Evolutionary conservation across 306 rosid species (phyloP).

Genomic region (Medicago truncatula): DNA sequence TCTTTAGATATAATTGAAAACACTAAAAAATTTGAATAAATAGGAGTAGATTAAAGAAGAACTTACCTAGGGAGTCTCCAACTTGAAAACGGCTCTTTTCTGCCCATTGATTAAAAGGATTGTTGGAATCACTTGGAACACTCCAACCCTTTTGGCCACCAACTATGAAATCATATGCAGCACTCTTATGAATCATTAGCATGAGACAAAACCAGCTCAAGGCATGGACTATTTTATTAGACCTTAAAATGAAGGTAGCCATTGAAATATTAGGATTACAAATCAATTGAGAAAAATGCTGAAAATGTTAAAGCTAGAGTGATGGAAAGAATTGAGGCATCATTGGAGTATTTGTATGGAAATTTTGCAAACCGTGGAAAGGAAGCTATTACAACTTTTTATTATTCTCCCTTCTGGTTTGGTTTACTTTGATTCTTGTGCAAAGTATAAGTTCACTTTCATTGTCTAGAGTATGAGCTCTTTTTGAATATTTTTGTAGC

Average conservation of each 20-base stretch:
- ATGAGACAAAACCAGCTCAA: conserved; percentile 57
- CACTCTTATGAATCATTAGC: conserved; percentile 58
- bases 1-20: conserved; percentile 11
- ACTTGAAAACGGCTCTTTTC: conserved; percentile 68
- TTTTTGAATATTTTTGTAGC: conserved; percentile 54
- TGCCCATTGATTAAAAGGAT: conserved; percentile 78
- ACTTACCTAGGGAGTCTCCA: conserved; percentile 80
- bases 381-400: conserved; percentile 67
- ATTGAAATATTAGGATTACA: conserved; percentile 34
- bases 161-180: conserved; percentile 57
- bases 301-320: conserved; percentile 36
- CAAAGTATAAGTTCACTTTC: conserved; percentile 77
- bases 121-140: conserved; percentile 58
- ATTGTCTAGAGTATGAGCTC: conserved; percentile 32
- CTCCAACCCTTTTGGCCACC: conserved; percentile 83
- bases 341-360: conserved; percentile 61
- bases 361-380: conserved; percentile 49
- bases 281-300: conserved; percentile 26
- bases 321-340: conserved; percentile 44
- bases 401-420: conserved; percentile 52
- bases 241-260: conserved; percentile 50
- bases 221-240: conserved; percentile 39
- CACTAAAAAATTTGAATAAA: neutral
- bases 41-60: conserved; percentile 11
- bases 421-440: conserved; percentile 70